Percentiles rank a stretch among this genome's conserved stretches.
Evolutionary conservation across 257 asterid genomes (phyloP).

Genomic region (Nicotiana paniculata): DNA sequence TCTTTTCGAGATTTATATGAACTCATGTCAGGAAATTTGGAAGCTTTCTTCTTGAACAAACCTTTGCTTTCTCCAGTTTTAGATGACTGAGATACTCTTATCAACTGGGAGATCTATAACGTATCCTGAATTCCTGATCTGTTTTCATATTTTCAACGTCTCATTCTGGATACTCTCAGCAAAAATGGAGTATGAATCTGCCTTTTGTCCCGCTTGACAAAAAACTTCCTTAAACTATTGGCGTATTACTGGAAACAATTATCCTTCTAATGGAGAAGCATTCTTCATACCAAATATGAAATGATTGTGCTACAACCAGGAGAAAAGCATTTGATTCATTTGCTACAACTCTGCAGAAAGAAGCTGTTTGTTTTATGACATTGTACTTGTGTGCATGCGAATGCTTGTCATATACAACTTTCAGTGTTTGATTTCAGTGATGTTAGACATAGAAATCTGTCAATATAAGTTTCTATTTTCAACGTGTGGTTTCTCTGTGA

Average conservation of each 20-base stretch:
- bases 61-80: slow-evolving; percentile 28
- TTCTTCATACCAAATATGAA: background rate
- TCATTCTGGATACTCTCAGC: background rate
- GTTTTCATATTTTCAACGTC: background rate
- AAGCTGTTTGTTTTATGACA: too few species aligned
- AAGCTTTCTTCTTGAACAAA: slow-evolving; percentile 30
- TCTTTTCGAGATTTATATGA: slow-evolving; percentile 14
- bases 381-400: too few species aligned
- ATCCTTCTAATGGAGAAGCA: background rate
- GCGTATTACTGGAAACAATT: background rate
- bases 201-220: background rate
- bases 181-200: background rate
- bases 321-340: background rate
- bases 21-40: slow-evolving; percentile 19
- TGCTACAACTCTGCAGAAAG: background rate
- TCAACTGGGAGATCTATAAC: background rate
- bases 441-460: background rate
- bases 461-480: background rate
- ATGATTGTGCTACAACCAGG: background rate
- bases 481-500: background rate
- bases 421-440: too few species aligned
- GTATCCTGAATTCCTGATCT: background rate
- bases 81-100: background rate
- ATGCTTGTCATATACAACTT: too few species aligned
- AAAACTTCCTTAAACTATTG: background rate